Base-by-base conservation (phyloP, 2,329 filamentous ascomycete species). In the Exserohilum turcica region DNA sequence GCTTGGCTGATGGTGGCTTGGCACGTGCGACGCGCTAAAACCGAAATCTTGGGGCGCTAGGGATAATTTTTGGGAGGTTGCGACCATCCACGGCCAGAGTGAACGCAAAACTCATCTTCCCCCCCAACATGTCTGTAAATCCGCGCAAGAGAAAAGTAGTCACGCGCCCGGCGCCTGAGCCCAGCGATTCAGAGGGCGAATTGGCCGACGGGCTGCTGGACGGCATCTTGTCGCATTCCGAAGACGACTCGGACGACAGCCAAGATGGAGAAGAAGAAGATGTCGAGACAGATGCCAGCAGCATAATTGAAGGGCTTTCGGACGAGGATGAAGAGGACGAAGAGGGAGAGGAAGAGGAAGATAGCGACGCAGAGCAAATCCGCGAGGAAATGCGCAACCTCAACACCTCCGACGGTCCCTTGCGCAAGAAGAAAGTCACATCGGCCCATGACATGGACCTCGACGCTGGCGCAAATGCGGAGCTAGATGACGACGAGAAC, bases 121-220 rank as follows among this genome's bases (percentile, higher is more conserved):
- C 28, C 50, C 36, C 37, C 50, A 56, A 47, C 48, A 74, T 74
- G 71, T 66, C 71, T 45, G 57, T 79, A 75, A 80, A 79, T 77
- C 80, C 81, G 74, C 73, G 77, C 61, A 79, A 79, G 69, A 71
- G 77, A 31, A 79, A 79, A 64, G 76, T 72, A 6, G 72, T 74
- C 24, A 64, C 66, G n/a, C 67, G 73, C 64, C 68, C 73, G 62
- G 52, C 69, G 64, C 57, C 69, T 47, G 59, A 48, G 40, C 55
- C 66, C 12, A 67, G 60, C 38, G 64, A 67, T 12, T 69, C 67
- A 1, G 71, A 73, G 13, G 72, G 72, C 29, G 74, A 76, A 49
- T 52, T 76, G 39, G 66, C 65, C 12, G 70, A 75, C 38, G 76
- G 74, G 5, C 62, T 74, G 33, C 66, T 79, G 10, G 76, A 77